A percentile compares a stretch with the other conserved stretches of the same genome.
Conservation (phyloP, 202 grass and related monocot genomes). For the Alloteropsis angusta region DNA sequence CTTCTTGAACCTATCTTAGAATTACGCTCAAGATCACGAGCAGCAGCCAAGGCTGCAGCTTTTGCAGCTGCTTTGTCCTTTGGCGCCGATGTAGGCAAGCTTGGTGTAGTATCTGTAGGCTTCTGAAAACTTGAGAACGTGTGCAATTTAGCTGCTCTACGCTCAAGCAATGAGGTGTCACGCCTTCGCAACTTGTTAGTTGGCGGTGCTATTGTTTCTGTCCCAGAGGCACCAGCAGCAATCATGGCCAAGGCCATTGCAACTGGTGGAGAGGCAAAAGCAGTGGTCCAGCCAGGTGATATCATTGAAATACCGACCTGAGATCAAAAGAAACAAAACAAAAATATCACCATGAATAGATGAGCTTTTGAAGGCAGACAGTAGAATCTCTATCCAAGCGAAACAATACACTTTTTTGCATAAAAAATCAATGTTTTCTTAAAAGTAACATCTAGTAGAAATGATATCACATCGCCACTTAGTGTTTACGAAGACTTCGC, state of each 20-base stretch:
- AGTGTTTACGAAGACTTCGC: not conserved
- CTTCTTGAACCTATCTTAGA: conserved; percentile 92
- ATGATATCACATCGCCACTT: not conserved
- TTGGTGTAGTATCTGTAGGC: conserved; percentile 50
- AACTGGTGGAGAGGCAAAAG: conserved; percentile 98
- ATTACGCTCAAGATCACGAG: conserved; percentile 82
- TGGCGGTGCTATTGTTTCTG: conserved; percentile 58
- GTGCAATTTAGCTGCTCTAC: conserved; percentile 62
- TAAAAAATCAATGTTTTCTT: conserved; percentile 11
- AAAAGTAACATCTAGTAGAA: not conserved
- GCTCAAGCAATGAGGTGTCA: conserved; percentile 67
- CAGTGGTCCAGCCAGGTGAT: conserved; percentile 91
- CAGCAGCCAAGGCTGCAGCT: conserved; percentile 87
- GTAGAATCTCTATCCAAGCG: conserved; percentile 1
- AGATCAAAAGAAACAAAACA: conserved; percentile 11
- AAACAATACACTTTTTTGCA: not conserved
- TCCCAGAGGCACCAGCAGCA: conserved; percentile 91
- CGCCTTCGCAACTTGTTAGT: conserved; percentile 58
- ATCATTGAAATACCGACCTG: conserved; percentile 89
- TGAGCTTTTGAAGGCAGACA: conserved; percentile 4
- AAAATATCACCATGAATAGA: not conserved
- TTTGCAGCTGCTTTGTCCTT: conserved; percentile 93
- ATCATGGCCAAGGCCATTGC: conserved; percentile 99
- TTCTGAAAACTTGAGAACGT: conserved; percentile 91
- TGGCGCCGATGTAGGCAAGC: conserved; percentile 40